Percentiles rank a stretch among this genome's conserved stretches.
These are phyloP conservation scores for Petrea volubilis DNA, from an alignment of 257 asterid genomes.

Conservation along the genomic window DNA sequence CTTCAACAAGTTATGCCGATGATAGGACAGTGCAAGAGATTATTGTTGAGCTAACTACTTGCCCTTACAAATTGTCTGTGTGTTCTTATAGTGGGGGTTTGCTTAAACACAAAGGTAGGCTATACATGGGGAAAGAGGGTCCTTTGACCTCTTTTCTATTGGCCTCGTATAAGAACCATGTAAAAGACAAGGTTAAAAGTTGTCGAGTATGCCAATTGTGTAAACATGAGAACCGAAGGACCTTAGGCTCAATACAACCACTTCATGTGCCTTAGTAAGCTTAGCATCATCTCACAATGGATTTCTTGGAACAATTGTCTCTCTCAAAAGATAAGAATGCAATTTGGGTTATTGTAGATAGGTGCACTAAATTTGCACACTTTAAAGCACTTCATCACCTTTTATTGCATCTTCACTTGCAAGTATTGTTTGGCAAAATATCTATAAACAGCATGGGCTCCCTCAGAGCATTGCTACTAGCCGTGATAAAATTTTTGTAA, in stretches of 20 bases:
- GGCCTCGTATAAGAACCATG: not conserved
- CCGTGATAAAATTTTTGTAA: no score
- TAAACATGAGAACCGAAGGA: not conserved
- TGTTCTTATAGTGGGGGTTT: not conserved
- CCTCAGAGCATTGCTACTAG: no score
- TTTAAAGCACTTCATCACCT: not conserved
- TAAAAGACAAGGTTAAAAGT: not conserved
- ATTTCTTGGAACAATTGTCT: not conserved
- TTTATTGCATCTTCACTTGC: not conserved
- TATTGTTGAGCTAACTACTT: not conserved
- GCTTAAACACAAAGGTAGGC: not conserved
- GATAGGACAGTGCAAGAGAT: not conserved
- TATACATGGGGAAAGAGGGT: not conserved
- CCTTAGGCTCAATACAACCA: not conserved
- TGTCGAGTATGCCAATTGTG: not conserved
- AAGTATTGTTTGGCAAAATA: not conserved
- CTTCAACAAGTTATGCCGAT: not conserved
- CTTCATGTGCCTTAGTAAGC: not conserved
- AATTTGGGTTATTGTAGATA: constrained; percentile 18
- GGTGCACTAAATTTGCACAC: not conserved
- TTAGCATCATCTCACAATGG: not conserved
- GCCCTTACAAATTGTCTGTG: no score
- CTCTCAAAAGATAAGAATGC: not conserved
- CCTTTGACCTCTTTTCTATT: not conserved
- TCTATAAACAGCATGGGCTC: no score